Conservation (phyloP, 352 stramenopile genomes). For the Achlya hypogyna region DNA sequence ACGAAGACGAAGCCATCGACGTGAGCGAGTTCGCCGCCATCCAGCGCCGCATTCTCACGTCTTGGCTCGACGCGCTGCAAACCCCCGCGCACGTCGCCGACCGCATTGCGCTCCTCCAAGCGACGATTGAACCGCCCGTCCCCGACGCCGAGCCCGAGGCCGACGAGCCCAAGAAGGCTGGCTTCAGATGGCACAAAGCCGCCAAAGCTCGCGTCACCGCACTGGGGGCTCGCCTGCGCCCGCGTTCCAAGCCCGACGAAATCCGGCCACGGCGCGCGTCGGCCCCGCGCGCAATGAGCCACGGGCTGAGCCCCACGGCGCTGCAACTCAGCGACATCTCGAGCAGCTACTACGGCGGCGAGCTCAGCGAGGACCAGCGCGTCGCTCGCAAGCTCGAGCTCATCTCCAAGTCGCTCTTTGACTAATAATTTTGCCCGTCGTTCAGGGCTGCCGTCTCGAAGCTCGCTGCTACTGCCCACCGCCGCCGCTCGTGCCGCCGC, state of each 20-base stretch:
- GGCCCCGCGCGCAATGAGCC: background rate
- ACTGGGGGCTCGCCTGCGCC: background rate
- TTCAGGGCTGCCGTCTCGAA: too few relatives aligned
- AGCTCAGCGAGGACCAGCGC: background rate
- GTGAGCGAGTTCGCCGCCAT: background rate
- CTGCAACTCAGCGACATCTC: background rate
- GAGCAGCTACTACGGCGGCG: background rate
- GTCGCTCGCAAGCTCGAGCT: slow-evolving; percentile 1
- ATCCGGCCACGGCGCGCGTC: background rate
- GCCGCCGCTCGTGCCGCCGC: too few relatives aligned
- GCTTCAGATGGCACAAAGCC: background rate
- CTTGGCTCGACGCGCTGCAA: background rate
- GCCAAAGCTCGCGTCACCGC: background rate
- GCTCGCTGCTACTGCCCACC: too few relatives aligned
- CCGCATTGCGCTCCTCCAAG: background rate
- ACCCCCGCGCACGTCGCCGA: background rate
- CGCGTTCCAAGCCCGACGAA: background rate
- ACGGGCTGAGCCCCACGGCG: background rate
- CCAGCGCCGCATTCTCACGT: background rate
- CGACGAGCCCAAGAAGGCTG: background rate
- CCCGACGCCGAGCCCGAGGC: background rate
- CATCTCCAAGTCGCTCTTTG: background rate
- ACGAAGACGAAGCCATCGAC: slow-evolving; percentile 3
- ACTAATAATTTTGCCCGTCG: too few relatives aligned
- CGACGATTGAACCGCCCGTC: background rate